These are phyloP conservation scores for Sporisorium exsertum DNA, from an alignment of 1,284 basidiomycete species.

Conservation along the genomic window DNA sequence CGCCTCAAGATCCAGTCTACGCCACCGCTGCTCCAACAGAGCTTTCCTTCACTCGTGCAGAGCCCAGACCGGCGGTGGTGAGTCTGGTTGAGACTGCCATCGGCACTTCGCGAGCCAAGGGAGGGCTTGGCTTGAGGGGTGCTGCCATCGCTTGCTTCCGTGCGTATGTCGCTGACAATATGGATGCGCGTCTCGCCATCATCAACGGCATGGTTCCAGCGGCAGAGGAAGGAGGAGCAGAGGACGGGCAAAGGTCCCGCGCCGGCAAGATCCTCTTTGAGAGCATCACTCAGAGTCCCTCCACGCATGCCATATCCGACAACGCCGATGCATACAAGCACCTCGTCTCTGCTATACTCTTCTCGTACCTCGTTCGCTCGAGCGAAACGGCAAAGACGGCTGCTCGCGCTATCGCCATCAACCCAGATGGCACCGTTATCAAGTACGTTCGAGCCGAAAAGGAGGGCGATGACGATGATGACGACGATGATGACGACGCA, in stretches of 20 bases:
- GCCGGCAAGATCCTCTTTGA: constrained; percentile 73
- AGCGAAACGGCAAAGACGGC: constrained; percentile 74
- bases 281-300: constrained; percentile 71
- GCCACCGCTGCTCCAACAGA: constrained; percentile 9
- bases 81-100: constrained; percentile 53
- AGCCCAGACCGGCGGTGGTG: constrained; percentile 47
- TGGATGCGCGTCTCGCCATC: constrained; percentile 70
- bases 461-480: constrained; percentile 57
- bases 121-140: constrained; percentile 52
- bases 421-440: constrained; percentile 56
- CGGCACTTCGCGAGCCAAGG: constrained; percentile 51
- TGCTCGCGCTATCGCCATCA: constrained; percentile 72
- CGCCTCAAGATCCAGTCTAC: constrained; percentile 13
- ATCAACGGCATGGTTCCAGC: constrained; percentile 72
- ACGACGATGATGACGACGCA: constrained; percentile 72
- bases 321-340: constrained; percentile 72
- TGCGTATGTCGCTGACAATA: constrained; percentile 68
- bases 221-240: constrained; percentile 2
- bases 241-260: constrained; percentile 48
- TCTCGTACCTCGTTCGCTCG: constrained; percentile 73
- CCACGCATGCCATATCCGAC: constrained; percentile 34
- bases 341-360: constrained; percentile 61
- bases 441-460: constrained; percentile 20
- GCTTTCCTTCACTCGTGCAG: constrained; percentile 34
- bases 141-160: constrained; percentile 64